Percentiles rank a stretch among this genome's conserved stretches.
Evolutionary conservation across 768 basidiomycete genomes (phyloP).

Genomic region (Tricholoma flavovirens): DNA sequence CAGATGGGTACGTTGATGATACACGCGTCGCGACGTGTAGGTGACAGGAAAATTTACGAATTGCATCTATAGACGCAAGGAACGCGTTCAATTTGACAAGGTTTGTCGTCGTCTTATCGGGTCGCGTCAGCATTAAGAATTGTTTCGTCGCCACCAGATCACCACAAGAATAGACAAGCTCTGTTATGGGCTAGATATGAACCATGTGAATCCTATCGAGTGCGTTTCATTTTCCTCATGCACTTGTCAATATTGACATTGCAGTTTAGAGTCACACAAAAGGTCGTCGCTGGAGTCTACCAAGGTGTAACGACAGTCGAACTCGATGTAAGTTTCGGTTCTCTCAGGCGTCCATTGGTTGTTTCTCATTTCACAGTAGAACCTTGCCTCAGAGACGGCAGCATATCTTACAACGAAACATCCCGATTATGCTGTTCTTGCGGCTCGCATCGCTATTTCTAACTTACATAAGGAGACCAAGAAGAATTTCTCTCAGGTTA

Average conservation of each 20-base stretch:
- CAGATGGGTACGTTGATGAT: conserved; percentile 42
- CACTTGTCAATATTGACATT: neutral
- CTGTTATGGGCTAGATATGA: conserved; percentile 91
- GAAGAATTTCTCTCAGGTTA: conserved; percentile 91
- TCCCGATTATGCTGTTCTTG: conserved; percentile 97
- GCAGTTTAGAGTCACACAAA: conserved; percentile 69
- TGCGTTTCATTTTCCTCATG: conserved; percentile 26
- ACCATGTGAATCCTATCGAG: conserved; percentile 94
- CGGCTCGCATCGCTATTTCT: conserved; percentile 97
- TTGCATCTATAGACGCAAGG: conserved; percentile 62
- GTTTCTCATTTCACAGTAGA: conserved; percentile 42
- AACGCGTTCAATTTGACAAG: conserved; percentile 92
- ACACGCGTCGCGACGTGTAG: conserved; percentile 33
- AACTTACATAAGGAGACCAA: conserved; percentile 99
- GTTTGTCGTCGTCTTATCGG: conserved; percentile 32
- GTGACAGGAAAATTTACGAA: conserved; percentile 15
- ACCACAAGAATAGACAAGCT: conserved; percentile 84
- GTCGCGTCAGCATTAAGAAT: conserved; percentile 12
- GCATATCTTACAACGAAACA: conserved; percentile 96
- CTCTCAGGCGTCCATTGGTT: neutral
- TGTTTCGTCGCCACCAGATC: conserved; percentile 43
- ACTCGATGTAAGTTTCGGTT: conserved; percentile 67
- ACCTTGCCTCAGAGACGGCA: conserved; percentile 94
- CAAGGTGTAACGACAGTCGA: conserved; percentile 96
- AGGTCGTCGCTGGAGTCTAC: conserved; percentile 90